phyloP scores from a whole-genome alignment of 768 basidiomycete species.

The Kwoniella shandongensis region DNA sequence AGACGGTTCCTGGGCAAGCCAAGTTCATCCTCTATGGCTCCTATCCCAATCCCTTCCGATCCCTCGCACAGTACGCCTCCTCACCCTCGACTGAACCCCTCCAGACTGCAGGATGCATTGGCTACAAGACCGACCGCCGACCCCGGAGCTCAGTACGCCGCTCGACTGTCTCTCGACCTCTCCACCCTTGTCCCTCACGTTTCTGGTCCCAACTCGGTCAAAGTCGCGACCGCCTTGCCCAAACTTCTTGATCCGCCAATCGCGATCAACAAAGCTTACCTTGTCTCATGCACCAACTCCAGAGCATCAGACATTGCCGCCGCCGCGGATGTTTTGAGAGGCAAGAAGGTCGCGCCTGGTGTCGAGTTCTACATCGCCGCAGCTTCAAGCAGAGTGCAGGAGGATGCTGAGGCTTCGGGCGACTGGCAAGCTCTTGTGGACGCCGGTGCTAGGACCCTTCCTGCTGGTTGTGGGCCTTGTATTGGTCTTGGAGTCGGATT shows the following conservation, averaged over 20 bases:
- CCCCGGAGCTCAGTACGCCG: constrained; percentile 72
- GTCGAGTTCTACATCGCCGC: constrained; percentile 98
- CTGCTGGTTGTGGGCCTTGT: constrained; percentile 96
- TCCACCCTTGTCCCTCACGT: constrained; percentile 92
- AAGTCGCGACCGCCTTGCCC: constrained; percentile 89
- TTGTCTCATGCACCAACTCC: constrained; percentile 97
- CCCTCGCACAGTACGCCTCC: constrained; percentile 65
- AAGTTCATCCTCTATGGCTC: constrained; percentile 48
- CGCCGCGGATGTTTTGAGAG: constrained; percentile 84
- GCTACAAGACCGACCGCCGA: constrained; percentile 64
- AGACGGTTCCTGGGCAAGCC: constrained; percentile 64
- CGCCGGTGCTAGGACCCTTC: constrained; percentile 89
- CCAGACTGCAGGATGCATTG: constrained; percentile 68
- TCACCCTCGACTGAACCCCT: constrained; percentile 81
- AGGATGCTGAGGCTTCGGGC: constrained; percentile 77
- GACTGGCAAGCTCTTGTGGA: constrained; percentile 83
- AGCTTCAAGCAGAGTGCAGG: constrained; percentile 86
- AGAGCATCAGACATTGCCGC: constrained; percentile 90
- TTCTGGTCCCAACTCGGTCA: constrained; percentile 97
- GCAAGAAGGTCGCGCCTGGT: constrained; percentile 72
- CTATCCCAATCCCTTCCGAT: constrained; percentile 41
- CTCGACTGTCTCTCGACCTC: constrained; percentile 86
- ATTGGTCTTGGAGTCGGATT: constrained; percentile 93
- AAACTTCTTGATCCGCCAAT: constrained; percentile 71
- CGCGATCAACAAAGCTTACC: constrained; percentile 92